A percentile compares a stretch with the other conserved stretches of the same genome.
Conservation (phyloP, 805 yeast species). For the Candida ficus region DNA sequence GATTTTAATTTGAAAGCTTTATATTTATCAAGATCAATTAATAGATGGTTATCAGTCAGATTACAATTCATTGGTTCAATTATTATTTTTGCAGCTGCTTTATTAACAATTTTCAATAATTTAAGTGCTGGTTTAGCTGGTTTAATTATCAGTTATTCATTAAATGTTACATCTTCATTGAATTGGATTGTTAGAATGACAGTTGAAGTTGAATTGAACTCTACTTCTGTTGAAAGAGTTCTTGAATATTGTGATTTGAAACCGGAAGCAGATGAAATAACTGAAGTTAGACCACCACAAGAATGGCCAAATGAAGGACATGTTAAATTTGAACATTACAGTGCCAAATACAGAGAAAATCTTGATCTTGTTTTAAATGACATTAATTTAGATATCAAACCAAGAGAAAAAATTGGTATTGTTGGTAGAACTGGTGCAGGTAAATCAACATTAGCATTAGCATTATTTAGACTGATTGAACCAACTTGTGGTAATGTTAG, state of each 20-base stretch:
- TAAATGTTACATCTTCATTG: conserved; percentile 49
- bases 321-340: conserved; percentile 45
- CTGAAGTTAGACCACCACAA: conserved; percentile 41
- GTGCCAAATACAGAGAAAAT: conserved; percentile 54
- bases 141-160: conserved; percentile 57
- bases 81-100: conserved; percentile 46
- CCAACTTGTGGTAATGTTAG: conserved; percentile 48
- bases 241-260: conserved; percentile 48
- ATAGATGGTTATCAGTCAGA: conserved; percentile 63
- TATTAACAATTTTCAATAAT: conserved; percentile 40
- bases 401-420: conserved; percentile 63
- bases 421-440: conserved; percentile 83
- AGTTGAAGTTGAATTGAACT: conserved; percentile 58
- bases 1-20: conserved; percentile 81
- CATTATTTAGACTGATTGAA: conserved; percentile 58
- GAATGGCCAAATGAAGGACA: conserved; percentile 55
- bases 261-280: conserved; percentile 42
- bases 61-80: conserved; percentile 56
- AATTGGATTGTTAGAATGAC: conserved; percentile 53
- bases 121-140: conserved; percentile 59
- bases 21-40: conserved; percentile 54
- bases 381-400: conserved; percentile 40
- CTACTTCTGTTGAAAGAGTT: conserved; percentile 65
- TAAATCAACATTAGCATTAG: conserved; percentile 55
- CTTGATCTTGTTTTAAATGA: conserved; percentile 54